A percentile compares a stretch with the other conserved stretches of the same genome.
These are phyloP conservation scores for Volvox carteri DNA, from an alignment of 163 green algal genomes.

Conservation along the genomic window DNA sequence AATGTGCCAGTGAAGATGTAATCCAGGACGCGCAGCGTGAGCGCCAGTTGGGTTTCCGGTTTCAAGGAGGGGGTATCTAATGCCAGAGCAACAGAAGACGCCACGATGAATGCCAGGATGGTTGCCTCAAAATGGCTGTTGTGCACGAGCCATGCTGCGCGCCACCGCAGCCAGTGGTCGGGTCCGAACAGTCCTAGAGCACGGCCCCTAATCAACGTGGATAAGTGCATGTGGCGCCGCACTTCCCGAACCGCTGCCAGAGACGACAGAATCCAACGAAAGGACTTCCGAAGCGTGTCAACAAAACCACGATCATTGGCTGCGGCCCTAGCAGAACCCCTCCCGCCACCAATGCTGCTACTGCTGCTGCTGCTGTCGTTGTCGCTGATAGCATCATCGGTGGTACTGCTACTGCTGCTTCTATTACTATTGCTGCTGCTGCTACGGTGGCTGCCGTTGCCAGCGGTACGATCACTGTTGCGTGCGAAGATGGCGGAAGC, in stretches of 20 bases:
- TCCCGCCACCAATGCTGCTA: background rate
- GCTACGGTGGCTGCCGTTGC: background rate
- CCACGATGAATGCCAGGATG: constrained; percentile 17
- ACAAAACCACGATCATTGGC: no score
- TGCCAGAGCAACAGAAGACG: constrained; percentile 14
- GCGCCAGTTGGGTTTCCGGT: background rate
- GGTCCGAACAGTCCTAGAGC: constrained; percentile 20
- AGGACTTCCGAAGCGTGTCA: no score
- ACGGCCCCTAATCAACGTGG: background rate
- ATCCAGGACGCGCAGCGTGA: background rate
- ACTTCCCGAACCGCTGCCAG: background rate
- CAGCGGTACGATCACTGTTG: background rate
- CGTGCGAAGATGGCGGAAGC: background rate
- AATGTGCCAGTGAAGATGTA: constrained; percentile 41
- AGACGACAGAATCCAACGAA: no score
- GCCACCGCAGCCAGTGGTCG: constrained; percentile 26
- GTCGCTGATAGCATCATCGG: background rate
- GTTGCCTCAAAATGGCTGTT: constrained; percentile 30
- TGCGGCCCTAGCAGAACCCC: no score
- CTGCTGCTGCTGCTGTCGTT: background rate
- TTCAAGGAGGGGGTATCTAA: constrained; percentile 33
- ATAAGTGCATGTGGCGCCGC: constrained; percentile 28
- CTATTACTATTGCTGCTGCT: background rate
- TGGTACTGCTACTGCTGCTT: background rate
- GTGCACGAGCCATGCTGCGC: background rate